Conservation (phyloP, 768 basidiomycete genomes). For the Boletus tomentosulus region DNA sequence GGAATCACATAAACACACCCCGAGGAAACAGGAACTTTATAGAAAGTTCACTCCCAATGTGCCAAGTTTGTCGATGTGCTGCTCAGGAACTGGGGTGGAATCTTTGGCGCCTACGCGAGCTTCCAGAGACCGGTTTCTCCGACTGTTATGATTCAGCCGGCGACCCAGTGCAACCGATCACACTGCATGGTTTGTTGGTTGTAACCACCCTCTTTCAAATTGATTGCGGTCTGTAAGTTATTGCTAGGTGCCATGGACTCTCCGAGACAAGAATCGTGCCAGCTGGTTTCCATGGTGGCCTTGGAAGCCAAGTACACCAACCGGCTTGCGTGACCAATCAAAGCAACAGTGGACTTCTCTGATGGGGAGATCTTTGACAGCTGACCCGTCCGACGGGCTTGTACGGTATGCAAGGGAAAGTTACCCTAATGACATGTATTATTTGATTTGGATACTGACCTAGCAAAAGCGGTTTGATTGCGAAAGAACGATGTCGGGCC, state of each 20-base stretch:
- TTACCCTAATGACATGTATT: background rate
- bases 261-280: conserved; percentile 1
- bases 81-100: conserved; percentile 30
- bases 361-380: background rate
- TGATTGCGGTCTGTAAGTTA: background rate
- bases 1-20: background rate
- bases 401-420: background rate
- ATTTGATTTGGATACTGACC: background rate
- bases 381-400: background rate
- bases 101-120: conserved; percentile 8
- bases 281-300: conserved; percentile 17
- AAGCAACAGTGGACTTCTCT: background rate
- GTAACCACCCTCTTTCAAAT: background rate
- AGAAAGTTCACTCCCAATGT: conserved; percentile 11
- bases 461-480: conserved; percentile 9
- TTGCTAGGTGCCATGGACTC: background rate
- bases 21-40: conserved; percentile 11
- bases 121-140: conserved; percentile 4
- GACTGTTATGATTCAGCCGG: conserved; percentile 2
- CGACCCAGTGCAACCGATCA: conserved; percentile 7
- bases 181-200: background rate
- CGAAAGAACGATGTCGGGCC: background rate
- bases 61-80: conserved; percentile 10
- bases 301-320: background rate
- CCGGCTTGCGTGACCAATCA: background rate